phyloP scores from a whole-genome alignment of 129 eudicot genomes.

The Helichrysum umbraculigerum region DNA sequence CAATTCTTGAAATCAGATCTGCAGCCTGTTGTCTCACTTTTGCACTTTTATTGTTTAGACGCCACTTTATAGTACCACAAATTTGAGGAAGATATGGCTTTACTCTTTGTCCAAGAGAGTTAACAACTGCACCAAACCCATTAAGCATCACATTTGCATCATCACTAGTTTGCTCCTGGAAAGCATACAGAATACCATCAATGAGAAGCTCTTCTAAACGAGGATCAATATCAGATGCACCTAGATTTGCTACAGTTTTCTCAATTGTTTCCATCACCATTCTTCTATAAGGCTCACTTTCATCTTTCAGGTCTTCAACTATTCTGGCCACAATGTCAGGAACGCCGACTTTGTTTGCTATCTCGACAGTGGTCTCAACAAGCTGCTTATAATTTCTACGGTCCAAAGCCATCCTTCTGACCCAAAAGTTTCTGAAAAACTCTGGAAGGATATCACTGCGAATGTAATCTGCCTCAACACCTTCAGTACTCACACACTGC shows the following conservation, averaged over 20 bases:
- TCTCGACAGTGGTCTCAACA: constrained; percentile 97
- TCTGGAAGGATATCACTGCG: constrained; percentile 89
- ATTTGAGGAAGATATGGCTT: constrained; percentile 95
- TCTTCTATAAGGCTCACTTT: constrained; percentile 92
- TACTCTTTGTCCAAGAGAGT: constrained; percentile 89
- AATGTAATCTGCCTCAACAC: constrained; percentile 94
- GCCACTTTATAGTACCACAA: constrained; percentile 97
- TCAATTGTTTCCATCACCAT: constrained; percentile 99
- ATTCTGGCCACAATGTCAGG: constrained; percentile 91
- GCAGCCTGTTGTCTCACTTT: constrained; percentile 97
- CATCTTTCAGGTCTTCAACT: constrained; percentile 91
- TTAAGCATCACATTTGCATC: constrained; percentile 97
- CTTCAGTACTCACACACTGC: constrained; percentile 98
- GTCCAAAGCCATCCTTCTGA: constrained; percentile 93
- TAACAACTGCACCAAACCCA: constrained; percentile 95
- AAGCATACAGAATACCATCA: constrained; percentile 89
- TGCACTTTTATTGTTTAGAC: constrained; percentile 90
- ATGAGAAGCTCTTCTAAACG: constrained; percentile 92
- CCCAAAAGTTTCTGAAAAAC: constrained; percentile 92
- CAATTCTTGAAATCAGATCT: constrained; percentile 81
- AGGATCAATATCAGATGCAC: constrained; percentile 91
- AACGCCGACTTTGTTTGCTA: constrained; percentile 95
- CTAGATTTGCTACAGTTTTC: constrained; percentile 85
- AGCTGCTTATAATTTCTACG: constrained; percentile 91
- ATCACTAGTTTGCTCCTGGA: constrained; percentile 92